Base-by-base conservation (phyloP, 2,329 filamentous ascomycete species). In the Talaromyces sp. region DNA sequence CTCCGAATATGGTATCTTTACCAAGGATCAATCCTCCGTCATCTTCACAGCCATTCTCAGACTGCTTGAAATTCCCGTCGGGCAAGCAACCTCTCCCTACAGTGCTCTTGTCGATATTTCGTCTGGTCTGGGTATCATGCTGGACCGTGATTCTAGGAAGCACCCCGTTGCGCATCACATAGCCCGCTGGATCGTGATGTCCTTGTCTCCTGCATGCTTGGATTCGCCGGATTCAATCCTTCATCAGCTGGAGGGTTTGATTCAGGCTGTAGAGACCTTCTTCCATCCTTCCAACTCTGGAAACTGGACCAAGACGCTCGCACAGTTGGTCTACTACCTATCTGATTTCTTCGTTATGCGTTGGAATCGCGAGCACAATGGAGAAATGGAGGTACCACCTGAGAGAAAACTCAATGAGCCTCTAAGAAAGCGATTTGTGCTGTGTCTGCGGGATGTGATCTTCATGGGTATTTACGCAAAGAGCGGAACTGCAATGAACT, bases 401-500 rank as follows among this genome's bases (percentile, higher is more conserved):
- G 92, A 93, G 60, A 88, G 95, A 63, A 89, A 84, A 70, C 88
- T 99, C 70, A 95, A 88, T 68, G 86, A 88, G 36, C 88, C 87
- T n/a, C 77, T 99, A 70, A 97, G 93, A 81, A 88, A 85, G 73
- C 89, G 95, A 54, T 98, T 99, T 74, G 95, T 99, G 34, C 81
- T 93, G 43, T 91, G 92, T 68, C 81, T 99, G 68, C 89, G 90
- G 69, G 95, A 99, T 70, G 94, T 97, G 58, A 92, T 93, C 4
- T 99, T 97, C 77, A 97, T 99, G 93, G 95, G 95, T 31, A 90
- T 99, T 59, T 99, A 97, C 77, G 91, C 93, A 63, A 99, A 99
- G 84, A 97, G 93, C 76, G 89, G 88, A 65, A 93, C 93, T 59
- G 90, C 95, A 2, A 93, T 97, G 75, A 93, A 90, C 77, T 96